Base-by-base conservation (phyloP, 768 basidiomycete genomes). In the Mycena olivaceomarginata region DNA sequence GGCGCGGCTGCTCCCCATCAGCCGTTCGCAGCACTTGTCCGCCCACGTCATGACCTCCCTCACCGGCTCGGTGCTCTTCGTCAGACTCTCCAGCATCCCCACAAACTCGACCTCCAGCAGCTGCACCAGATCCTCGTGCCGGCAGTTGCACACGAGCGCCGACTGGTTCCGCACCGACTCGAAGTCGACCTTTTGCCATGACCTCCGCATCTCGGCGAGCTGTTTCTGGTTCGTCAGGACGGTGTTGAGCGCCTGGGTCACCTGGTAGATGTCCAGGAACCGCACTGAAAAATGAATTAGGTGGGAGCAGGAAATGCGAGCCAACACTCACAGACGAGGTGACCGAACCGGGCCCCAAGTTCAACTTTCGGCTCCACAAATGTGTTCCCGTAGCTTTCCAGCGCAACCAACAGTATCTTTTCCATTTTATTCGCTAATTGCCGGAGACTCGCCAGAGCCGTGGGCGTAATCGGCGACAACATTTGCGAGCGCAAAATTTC, bases 351-450 rank as follows among this genome's bases (percentile, higher is more conserved):
- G 51, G 96, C 96, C 22, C 96, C 96, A 71, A 97, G 87, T 82
- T 97, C 97, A 45, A 97, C 96, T 84, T 97, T 97, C 63, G 96
- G 96, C 84, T 96, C 96, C 53, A 97, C 94, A 85, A 97, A 97
- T 18, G 96, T 96, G 81, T 95, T 94, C 20, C 95, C 95, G 76
- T 97, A 97, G 75, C 90, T 91, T 73, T 96, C 95, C 41, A 97
- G 88, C 18, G 97, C 95, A 65, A 94, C 89, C 59, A 97, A 88
- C 22, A 97, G 88, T 64, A 97, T 94, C 85, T 96, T 96, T 83
- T 97, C 96, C 95, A 97, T 96, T 87, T 97, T 96, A 82, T 95
- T 92, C 15, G 97, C 96, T 70, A 97, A 88, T 82, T 95, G 94
- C 48, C 95, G 93, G 71, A 97, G 88, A 81, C 91, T 94, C 15